phyloP scores from a whole-genome alignment of 2,329 filamentous ascomycete genomes.

The Ophiostoma perfectum region DNA sequence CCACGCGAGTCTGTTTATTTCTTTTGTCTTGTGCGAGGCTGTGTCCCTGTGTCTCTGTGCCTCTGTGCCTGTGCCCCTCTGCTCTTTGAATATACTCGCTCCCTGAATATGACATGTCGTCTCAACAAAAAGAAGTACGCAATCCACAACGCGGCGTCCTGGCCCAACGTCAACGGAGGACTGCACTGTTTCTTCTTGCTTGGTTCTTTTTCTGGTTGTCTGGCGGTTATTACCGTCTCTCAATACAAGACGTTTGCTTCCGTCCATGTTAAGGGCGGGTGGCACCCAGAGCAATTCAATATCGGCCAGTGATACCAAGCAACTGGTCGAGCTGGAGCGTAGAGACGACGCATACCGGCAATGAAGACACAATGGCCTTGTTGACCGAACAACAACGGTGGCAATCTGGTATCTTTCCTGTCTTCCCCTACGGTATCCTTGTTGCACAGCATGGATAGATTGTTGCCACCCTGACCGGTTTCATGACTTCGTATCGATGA shows the following conservation, averaged over 20 bases:
- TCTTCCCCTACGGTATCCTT: not conserved
- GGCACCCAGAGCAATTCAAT: not conserved
- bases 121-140: conserved; percentile 9
- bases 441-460: conserved; percentile 4
- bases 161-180: not conserved
- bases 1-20: not conserved
- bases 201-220: too few relatives aligned
- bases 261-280: not conserved
- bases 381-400: not conserved
- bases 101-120: conserved; percentile 13
- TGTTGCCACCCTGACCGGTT: conserved; percentile 4
- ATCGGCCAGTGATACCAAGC: not conserved
- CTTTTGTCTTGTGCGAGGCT: conserved; percentile 5
- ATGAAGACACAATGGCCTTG: not conserved
- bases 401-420: not conserved
- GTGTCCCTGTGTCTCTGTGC: not conserved
- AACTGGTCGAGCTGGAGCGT: not conserved
- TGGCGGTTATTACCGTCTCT: too few relatives aligned
- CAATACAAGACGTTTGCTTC: not conserved
- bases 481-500: conserved; percentile 6
- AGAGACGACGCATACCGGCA: not conserved
- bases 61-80: not conserved
- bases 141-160: not conserved
- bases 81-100: not conserved
- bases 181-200: not conserved